These are phyloP conservation scores for Miamiensis avidus DNA, from an alignment of 169 alveolate species.

Conservation along the genomic window DNA sequence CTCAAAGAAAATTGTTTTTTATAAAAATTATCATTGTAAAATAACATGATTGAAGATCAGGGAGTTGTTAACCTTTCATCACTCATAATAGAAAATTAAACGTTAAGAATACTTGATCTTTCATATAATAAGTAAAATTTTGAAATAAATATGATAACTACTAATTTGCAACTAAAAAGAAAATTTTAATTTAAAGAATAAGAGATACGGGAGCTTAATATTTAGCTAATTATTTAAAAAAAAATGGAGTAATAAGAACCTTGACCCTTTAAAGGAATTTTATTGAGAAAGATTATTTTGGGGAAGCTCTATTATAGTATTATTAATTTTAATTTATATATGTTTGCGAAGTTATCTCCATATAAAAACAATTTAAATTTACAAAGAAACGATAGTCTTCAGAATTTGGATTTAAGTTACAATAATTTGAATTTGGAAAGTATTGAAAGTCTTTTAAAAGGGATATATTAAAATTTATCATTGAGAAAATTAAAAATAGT, in stretches of 20 bases:
- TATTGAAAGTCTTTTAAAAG: background rate
- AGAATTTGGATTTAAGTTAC: background rate
- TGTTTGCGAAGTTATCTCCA: too few relatives aligned
- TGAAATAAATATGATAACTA: background rate
- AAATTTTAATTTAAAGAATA: background rate
- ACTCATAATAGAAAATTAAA: background rate
- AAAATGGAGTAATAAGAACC: background rate
- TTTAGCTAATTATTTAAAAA: background rate
- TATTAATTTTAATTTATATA: background rate
- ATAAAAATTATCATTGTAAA: slow-evolving; percentile 13
- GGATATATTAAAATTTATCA: background rate
- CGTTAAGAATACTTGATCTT: background rate
- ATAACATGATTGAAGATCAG: slow-evolving; percentile 23
- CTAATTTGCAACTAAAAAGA: background rate
- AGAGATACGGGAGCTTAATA: background rate
- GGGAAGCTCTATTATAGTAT: slow-evolving; percentile 1
- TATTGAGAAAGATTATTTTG: slow-evolving; percentile 8
- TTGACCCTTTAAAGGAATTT: background rate
- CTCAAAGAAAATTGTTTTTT: background rate
- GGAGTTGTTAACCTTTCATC: background rate
- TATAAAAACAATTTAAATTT: background rate
- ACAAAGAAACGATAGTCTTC: slow-evolving; percentile 1
- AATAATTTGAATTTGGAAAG: slow-evolving; percentile 7
- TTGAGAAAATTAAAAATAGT: background rate
- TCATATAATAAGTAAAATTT: slow-evolving; percentile 7